A percentile compares a stretch with the other conserved stretches of the same genome.
These are phyloP conservation scores for Omphalotus olearius DNA, from an alignment of 1,284 basidiomycete species.

Conservation along the genomic window DNA sequence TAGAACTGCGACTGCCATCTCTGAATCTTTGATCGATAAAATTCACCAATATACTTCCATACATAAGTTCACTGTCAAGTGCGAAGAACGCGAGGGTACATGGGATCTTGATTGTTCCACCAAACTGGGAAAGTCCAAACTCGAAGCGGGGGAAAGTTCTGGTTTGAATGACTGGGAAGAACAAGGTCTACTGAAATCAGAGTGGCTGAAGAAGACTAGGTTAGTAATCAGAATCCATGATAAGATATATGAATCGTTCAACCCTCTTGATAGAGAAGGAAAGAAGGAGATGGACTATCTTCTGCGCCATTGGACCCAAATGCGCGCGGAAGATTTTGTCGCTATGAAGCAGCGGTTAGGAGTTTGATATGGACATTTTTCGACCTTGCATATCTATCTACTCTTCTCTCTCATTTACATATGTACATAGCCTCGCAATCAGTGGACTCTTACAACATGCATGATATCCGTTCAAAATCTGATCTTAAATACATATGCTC, in stretches of 20 bases:
- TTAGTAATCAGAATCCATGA: conserved; percentile 22
- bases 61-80: conserved; percentile 30
- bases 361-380: conserved; percentile 31
- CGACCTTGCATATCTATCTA: neutral
- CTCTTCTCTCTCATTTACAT: neutral
- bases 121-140: conserved; percentile 31
- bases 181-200: conserved; percentile 39
- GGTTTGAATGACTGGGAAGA: conserved; percentile 42
- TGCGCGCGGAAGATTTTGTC: conserved; percentile 45
- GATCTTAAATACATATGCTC: no score
- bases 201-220: conserved; percentile 52
- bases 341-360: conserved; percentile 45
- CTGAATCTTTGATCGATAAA: conserved; percentile 44
- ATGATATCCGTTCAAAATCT: no score
- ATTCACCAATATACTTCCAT: conserved; percentile 31
- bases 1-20: conserved; percentile 45
- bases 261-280: conserved; percentile 34
- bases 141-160: conserved; percentile 25
- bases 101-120: conserved; percentile 21
- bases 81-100: conserved; percentile 34
- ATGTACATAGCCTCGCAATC: no score
- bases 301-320: conserved; percentile 37
- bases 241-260: no score
- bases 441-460: no score
- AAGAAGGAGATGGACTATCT: conserved; percentile 47